Percentiles rank a stretch among this genome's conserved stretches.
Evolutionary conservation across 495 filamentous ascomycete species (phyloP).

Genomic region (Extremus antarcticus): DNA sequence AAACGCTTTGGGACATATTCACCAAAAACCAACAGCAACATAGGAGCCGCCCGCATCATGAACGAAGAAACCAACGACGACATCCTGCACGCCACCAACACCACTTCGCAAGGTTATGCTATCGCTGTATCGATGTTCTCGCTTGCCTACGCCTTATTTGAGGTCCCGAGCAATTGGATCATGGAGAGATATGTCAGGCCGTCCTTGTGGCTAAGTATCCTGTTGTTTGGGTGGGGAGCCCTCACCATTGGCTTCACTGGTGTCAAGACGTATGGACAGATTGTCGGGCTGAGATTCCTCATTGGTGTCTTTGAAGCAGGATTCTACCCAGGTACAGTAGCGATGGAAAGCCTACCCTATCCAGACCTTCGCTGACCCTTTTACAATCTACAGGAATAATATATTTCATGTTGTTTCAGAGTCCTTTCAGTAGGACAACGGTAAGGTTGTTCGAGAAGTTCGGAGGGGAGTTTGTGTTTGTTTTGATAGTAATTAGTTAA

Average conservation of each 20-base stretch:
- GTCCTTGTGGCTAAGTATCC: conserved; percentile 8
- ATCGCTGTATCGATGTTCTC: conserved; percentile 13
- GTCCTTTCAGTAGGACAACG: too few relatives aligned
- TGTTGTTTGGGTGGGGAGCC: conserved; percentile 11
- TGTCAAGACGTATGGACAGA: conserved; percentile 34
- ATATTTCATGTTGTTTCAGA: too few relatives aligned
- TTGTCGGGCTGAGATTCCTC: conserved; percentile 34
- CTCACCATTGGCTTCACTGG: conserved; percentile 17
- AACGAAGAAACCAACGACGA: conserved; percentile 15
- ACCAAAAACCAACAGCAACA: too few relatives aligned
- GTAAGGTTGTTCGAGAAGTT: too few relatives aligned
- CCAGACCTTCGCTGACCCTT: too few relatives aligned
- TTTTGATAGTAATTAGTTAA: too few relatives aligned
- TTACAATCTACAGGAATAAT: too few relatives aligned
- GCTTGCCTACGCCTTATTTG: conserved; percentile 16
- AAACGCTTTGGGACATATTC: too few relatives aligned
- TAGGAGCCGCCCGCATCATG: conserved; percentile 6
- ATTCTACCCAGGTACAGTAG: too few relatives aligned
- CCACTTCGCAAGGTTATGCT: conserved; percentile 5
- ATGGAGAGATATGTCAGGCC: conserved; percentile 20
- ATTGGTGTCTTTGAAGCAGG: conserved; percentile 37
- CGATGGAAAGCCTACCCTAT: too few relatives aligned
- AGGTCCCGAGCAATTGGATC: conserved; percentile 4
- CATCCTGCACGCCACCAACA: conserved; percentile 11
- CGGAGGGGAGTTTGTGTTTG: too few relatives aligned